Evolutionary conservation across 441 rosid genomes (phyloP), one percentile per base, ranked within the genome.

Genomic region (Breynia disticha): DNA sequence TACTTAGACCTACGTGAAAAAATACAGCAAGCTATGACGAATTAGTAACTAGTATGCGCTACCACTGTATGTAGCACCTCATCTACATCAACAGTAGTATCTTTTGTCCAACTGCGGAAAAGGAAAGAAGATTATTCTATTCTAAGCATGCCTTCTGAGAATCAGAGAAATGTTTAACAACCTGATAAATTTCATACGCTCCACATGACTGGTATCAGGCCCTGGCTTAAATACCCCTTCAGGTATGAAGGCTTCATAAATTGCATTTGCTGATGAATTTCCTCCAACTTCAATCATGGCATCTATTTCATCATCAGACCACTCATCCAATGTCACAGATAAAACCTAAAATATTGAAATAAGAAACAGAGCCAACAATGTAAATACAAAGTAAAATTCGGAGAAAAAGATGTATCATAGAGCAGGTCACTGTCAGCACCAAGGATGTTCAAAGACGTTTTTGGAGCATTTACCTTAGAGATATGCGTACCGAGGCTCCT

Each of bases 281-380:
- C 99, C 99, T 59, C 99, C 99, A 17, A 93, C 90, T 77, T 89
- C 97, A 37, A 76, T 63, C 96, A 93, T 84, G 48, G 89, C 56
- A 54, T 89, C 93, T 48, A 89, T 72, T 75, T 93, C 90, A 47
- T 83, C 97, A 55, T 83, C 86, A 48, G 90, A 73, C 97, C 99
- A 89, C 6, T 93, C 99, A 79, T 89, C 99, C 69, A 93, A 64
- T 49, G 96, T 79, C 69, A 93, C 93, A 15, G 99, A 93, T 57
- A 93, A 76, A 68, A 93, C 95, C 97, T 93, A 69, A 11, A 32
- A 15, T 35, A 11, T 45, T 7, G 35, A 57, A 57, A 57, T 32
- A 28, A 28, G 1, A 28, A 28, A 37, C 41, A 37, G 11, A 37
- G 41, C n/a, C 13, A 19, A 55, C 19, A 50, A 45, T 11, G 48